These are phyloP conservation scores for Nicotiana attenuata DNA, from an alignment of 257 asterid species.

Conservation along the genomic window DNA sequence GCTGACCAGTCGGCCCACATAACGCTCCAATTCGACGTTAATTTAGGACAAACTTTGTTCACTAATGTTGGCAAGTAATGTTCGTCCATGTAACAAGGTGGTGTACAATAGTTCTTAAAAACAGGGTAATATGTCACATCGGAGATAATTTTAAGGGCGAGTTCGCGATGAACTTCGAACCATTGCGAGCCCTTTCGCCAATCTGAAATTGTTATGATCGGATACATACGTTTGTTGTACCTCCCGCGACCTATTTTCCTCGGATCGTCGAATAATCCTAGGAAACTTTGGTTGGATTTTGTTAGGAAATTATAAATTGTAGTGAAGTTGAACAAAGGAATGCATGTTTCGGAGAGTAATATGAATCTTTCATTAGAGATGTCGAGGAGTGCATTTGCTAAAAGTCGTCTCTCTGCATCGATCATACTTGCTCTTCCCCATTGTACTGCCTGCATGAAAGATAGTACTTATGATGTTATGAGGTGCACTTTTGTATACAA, in stretches of 20 bases:
- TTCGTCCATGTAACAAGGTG: slow-evolving; percentile 90
- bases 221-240: slow-evolving; percentile 61
- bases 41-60: slow-evolving; percentile 39
- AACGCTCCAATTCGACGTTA: slow-evolving; percentile 49
- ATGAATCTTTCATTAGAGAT: slow-evolving; percentile 60
- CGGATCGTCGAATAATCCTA: slow-evolving; percentile 55
- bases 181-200: slow-evolving; percentile 87
- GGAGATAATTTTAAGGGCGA: slow-evolving; percentile 46
- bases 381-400: slow-evolving; percentile 73
- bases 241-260: slow-evolving; percentile 59
- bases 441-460: slow-evolving; percentile 37
- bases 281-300: slow-evolving; percentile 48
- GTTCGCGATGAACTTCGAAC: slow-evolving; percentile 52
- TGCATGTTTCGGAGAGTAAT: slow-evolving; percentile 71
- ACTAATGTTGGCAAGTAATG: slow-evolving; percentile 77
- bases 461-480: no score
- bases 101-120: slow-evolving; percentile 50
- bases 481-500: no score
- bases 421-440: slow-evolving; percentile 76
- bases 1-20: slow-evolving; percentile 80
- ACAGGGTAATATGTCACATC: slow-evolving; percentile 48
- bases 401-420: slow-evolving; percentile 67
- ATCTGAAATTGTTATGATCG: slow-evolving; percentile 33
- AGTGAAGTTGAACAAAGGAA: slow-evolving; percentile 66
- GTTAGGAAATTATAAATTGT: slow-evolving; percentile 51